These are phyloP conservation scores for Acer negundo DNA, from an alignment of 345 rosid species.

Conservation along the genomic window DNA sequence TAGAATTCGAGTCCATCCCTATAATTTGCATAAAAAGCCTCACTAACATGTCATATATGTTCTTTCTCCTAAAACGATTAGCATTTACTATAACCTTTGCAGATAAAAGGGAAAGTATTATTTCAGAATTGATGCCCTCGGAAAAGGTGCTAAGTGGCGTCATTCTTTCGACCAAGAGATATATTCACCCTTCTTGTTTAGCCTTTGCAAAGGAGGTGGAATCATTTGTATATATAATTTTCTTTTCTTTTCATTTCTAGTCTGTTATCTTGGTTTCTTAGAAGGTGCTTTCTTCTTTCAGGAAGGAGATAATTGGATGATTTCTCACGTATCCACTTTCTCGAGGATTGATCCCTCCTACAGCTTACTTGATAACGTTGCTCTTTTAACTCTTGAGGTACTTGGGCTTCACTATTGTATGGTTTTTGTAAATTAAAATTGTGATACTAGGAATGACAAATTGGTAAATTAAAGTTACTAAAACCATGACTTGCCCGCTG, in stretches of 20 bases:
- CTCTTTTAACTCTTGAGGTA: slow-evolving; percentile 85
- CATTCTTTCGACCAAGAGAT: slow-evolving; percentile 88
- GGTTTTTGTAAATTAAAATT: slow-evolving; percentile 1
- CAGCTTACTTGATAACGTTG: slow-evolving; percentile 78
- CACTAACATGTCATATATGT: neutral
- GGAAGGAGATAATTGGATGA: slow-evolving; percentile 67
- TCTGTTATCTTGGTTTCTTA: slow-evolving; percentile 19
- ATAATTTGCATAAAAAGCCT: neutral
- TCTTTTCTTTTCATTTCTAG: neutral
- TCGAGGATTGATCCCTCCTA: slow-evolving; percentile 80
- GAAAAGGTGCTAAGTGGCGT: slow-evolving; percentile 97
- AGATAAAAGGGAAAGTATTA: slow-evolving; percentile 95
- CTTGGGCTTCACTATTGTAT: neutral
- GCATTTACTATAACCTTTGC: slow-evolving; percentile 24
- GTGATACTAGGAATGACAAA: neutral
- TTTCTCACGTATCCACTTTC: slow-evolving; percentile 59
- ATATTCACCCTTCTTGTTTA: slow-evolving; percentile 85
- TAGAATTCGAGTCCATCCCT: neutral
- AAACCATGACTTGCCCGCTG: neutral
- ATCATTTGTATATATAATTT: neutral
- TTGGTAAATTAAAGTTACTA: neutral
- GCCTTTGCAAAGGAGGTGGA: slow-evolving; percentile 83
- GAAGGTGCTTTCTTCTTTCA: slow-evolving; percentile 25
- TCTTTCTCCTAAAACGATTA: neutral
- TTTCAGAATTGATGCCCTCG: slow-evolving; percentile 76